These are phyloP conservation scores for Leccinum imitatum DNA, from an alignment of 768 basidiomycete genomes.

Conservation along the genomic window DNA sequence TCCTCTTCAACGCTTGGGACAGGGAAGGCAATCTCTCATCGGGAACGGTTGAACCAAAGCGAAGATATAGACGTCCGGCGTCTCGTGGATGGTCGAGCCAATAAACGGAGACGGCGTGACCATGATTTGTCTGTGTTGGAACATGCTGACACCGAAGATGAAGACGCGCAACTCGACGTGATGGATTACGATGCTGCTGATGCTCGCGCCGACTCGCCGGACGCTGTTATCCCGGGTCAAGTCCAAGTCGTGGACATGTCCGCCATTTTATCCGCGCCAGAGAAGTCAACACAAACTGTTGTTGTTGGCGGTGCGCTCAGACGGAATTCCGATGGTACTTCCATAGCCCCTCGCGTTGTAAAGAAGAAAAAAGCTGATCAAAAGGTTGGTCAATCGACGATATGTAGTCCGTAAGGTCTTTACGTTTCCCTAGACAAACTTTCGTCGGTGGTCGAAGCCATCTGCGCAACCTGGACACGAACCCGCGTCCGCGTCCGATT, in stretches of 20 bases:
- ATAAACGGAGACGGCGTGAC: conserved; percentile 50
- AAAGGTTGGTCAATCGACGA: conserved; percentile 40
- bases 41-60: conserved; percentile 53
- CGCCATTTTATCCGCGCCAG: conserved; percentile 8
- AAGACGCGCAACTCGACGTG: conserved; percentile 35
- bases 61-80: conserved; percentile 62
- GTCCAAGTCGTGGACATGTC: conserved; percentile 20
- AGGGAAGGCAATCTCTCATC: conserved; percentile 59
- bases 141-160: conserved; percentile 31
- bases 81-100: conserved; percentile 46
- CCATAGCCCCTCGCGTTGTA: conserved; percentile 46
- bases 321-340: conserved; percentile 62
- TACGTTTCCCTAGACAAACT: conserved; percentile 32
- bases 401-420: conserved; percentile 5
- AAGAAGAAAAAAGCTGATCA: conserved; percentile 42
- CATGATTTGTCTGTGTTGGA: conserved; percentile 20
- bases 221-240: neutral
- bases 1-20: conserved; percentile 86
- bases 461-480: conserved; percentile 30
- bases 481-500: conserved; percentile 44
- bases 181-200: conserved; percentile 21
- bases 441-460: conserved; percentile 51
- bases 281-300: conserved; percentile 16
- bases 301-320: conserved; percentile 69
- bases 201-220: conserved; percentile 13